phyloP scores from a whole-genome alignment of 352 stramenopile species.

The Pelagophyceae sp. region DNA sequence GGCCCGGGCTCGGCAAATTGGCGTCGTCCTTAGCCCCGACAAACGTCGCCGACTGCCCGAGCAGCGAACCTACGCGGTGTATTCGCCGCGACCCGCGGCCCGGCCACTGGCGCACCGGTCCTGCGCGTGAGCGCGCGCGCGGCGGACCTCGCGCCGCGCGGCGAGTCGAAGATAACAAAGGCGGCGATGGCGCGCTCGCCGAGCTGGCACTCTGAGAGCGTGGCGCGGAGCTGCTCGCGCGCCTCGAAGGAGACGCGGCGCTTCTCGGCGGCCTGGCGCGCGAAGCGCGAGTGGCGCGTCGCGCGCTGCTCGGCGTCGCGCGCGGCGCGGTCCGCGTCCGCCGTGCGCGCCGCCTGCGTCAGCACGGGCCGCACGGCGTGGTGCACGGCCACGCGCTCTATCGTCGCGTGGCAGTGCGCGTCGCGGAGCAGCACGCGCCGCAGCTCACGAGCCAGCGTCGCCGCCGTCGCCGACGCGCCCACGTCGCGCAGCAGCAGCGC shows the following conservation, averaged over 20 bases:
- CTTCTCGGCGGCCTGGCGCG: neutral
- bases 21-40: neutral
- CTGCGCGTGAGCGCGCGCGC: neutral
- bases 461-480: neutral
- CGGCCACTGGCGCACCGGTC: neutral
- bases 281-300: neutral
- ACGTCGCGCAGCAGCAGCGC: conserved; percentile 4
- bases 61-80: neutral
- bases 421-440: neutral
- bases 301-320: neutral
- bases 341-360: too few species aligned
- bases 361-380: conserved; percentile 7
- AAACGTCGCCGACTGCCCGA: neutral
- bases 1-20: neutral
- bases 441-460: neutral
- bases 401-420: neutral
- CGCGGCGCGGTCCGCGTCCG: neutral
- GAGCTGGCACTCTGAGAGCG: neutral
- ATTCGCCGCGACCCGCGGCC: too few species aligned
- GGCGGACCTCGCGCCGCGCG: neutral
- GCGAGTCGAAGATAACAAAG: conserved; percentile 17
- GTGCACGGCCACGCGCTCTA: conserved; percentile 12
- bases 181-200: neutral
- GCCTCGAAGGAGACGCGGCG: neutral
- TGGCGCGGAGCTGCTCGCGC: neutral